Conservation (phyloP, 2,329 filamentous ascomycete genomes). For the Chrysoporthe cubensis region DNA sequence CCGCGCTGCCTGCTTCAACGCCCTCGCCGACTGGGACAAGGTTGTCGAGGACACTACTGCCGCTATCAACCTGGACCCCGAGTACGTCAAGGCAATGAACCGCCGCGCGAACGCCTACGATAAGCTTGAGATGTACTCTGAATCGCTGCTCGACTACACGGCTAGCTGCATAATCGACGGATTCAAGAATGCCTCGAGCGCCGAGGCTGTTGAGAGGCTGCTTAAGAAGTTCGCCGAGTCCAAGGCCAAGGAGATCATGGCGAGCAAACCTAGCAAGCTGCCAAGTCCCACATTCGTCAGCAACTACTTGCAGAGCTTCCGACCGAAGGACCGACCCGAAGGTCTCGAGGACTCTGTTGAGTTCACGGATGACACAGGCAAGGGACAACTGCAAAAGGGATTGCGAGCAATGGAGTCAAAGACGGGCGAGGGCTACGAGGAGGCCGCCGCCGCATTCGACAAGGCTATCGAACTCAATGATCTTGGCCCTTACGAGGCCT, state of each 20-base stretch:
- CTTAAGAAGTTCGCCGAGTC: conserved; percentile 96
- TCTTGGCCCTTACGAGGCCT: conserved; percentile 80
- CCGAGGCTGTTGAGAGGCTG: conserved; percentile 86
- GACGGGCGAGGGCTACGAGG: conserved; percentile 89
- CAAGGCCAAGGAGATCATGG: conserved; percentile 88
- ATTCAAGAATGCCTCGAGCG: conserved; percentile 89
- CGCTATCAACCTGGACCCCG: conserved; percentile 87
- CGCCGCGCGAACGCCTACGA: conserved; percentile 96
- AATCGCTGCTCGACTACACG: conserved; percentile 95
- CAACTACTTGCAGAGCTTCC: conserved; percentile 99
- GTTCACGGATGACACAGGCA: conserved; percentile 75
- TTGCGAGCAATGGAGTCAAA: conserved; percentile 80
- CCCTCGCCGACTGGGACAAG: conserved; percentile 89
- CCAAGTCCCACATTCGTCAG: conserved; percentile 96
- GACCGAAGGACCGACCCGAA: conserved; percentile 75
- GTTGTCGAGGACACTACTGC: conserved; percentile 97
- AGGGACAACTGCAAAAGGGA: conserved; percentile 84
- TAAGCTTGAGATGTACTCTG: conserved; percentile 86
- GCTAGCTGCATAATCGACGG: conserved; percentile 98
- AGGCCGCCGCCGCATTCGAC: conserved; percentile 84
- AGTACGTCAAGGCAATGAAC: conserved; percentile 98
- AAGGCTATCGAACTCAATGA: conserved; percentile 82
- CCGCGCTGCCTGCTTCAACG: conserved; percentile 95
- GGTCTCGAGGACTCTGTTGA: conserved; percentile 85
- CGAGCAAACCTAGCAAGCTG: conserved; percentile 82